These are phyloP conservation scores for Coccinonectria pachysandricola DNA, from an alignment of 2,329 filamentous ascomycete species.

Conservation along the genomic window DNA sequence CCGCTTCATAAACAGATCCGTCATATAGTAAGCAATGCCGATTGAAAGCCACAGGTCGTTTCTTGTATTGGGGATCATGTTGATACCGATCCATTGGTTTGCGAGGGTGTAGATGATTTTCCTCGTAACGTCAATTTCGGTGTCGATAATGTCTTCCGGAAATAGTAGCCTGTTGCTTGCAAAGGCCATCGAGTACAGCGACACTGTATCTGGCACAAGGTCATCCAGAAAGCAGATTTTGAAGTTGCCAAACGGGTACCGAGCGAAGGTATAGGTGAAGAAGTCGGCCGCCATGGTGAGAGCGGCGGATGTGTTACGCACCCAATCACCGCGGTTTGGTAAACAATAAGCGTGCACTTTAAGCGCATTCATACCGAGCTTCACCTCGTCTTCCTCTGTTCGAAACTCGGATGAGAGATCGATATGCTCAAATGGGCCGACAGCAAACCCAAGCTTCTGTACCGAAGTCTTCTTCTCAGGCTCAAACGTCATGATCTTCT, in stretches of 20 bases:
- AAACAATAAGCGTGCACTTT: slow-evolving; percentile 88
- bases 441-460: slow-evolving; percentile 84
- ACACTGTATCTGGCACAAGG: slow-evolving; percentile 60
- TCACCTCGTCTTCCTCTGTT: slow-evolving; percentile 83
- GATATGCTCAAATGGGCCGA: slow-evolving; percentile 91
- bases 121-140: slow-evolving; percentile 70
- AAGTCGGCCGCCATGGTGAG: slow-evolving; percentile 83
- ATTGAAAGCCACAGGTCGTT: slow-evolving; percentile 82
- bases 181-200: slow-evolving; percentile 74
- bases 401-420: slow-evolving; percentile 78
- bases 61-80: slow-evolving; percentile 73
- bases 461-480: slow-evolving; percentile 66
- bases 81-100: slow-evolving; percentile 89
- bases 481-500: slow-evolving; percentile 81
- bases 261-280: slow-evolving; percentile 78
- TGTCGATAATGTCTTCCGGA: slow-evolving; percentile 75
- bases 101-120: slow-evolving; percentile 75
- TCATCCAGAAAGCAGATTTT: slow-evolving; percentile 94
- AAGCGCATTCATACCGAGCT: slow-evolving; percentile 77
- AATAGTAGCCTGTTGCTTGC: slow-evolving; percentile 82
- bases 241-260: slow-evolving; percentile 86
- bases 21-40: slow-evolving; percentile 89
- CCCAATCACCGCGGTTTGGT: slow-evolving; percentile 69
- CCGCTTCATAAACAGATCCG: slow-evolving; percentile 81
- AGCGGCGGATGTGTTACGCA: slow-evolving; percentile 77